A percentile compares a stretch with the other conserved stretches of the same genome.
These are phyloP conservation scores for Penicillium sp. DNA, from an alignment of 2,329 filamentous ascomycete genomes.

Conservation along the genomic window DNA sequence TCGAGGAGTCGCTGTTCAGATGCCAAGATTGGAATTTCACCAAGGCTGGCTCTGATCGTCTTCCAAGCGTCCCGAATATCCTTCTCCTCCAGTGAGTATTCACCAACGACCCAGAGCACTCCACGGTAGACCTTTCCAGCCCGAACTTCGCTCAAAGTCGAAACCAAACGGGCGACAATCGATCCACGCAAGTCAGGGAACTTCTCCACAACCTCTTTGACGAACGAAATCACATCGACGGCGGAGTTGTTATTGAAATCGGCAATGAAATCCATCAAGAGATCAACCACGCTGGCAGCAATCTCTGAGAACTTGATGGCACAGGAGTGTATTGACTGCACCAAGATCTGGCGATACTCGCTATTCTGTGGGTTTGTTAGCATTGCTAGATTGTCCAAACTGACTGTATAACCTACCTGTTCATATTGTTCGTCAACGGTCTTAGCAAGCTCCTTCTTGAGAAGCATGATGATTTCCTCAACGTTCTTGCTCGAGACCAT, in stretches of 20 bases:
- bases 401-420: constrained; percentile 55
- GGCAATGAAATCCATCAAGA: constrained; percentile 98
- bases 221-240: constrained; percentile 96
- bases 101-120: constrained; percentile 95
- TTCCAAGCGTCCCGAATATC: constrained; percentile 98
- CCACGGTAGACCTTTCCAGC: constrained; percentile 97
- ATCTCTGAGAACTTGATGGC: constrained; percentile 99
- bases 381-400: neutral
- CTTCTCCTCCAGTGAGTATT: constrained; percentile 90
- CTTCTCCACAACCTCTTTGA: constrained; percentile 98
- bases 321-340: constrained; percentile 96
- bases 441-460: constrained; percentile 97
- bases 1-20: constrained; percentile 91
- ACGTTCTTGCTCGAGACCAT: constrained; percentile 99
- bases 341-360: constrained; percentile 91
- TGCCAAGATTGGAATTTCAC: constrained; percentile 93
- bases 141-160: constrained; percentile 86
- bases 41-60: constrained; percentile 85
- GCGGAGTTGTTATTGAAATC: constrained; percentile 97
- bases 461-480: constrained; percentile 89
- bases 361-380: constrained; percentile 58
- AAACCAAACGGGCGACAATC: constrained; percentile 84
- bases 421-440: constrained; percentile 98
- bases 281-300: constrained; percentile 89
- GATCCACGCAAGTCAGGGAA: constrained; percentile 85